phyloP scores from a whole-genome alignment of 805 yeast genomes.

The Barnettozyma pratensis region DNA sequence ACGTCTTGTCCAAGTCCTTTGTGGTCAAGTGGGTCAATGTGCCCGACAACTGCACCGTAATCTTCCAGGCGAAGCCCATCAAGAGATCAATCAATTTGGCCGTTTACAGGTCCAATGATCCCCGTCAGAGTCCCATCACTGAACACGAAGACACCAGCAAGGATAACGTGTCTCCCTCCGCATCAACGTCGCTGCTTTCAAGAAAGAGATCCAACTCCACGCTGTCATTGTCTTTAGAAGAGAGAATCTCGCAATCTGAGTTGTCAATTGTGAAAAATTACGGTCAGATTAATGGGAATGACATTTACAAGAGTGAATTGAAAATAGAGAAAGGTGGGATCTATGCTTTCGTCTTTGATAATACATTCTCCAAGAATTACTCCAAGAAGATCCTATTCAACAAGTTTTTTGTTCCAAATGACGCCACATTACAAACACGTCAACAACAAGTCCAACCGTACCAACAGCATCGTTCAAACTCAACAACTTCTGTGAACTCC shows the following conservation, averaged over 20 bases:
- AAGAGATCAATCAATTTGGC: constrained; percentile 50
- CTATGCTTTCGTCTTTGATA: constrained; percentile 87
- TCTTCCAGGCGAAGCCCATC: constrained; percentile 80
- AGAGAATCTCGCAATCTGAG: constrained; percentile 51
- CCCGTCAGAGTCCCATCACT: not conserved
- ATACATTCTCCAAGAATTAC: constrained; percentile 80
- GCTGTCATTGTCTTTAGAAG: constrained; percentile 44
- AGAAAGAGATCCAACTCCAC: constrained; percentile 31
- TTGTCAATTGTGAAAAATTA: constrained; percentile 47
- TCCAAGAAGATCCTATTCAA: constrained; percentile 77
- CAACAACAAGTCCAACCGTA: not conserved
- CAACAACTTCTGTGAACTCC: constrained; percentile 6
- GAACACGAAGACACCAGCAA: constrained; percentile 2
- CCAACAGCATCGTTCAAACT: constrained; percentile 10
- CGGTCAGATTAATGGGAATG: constrained; percentile 56
- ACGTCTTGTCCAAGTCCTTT: constrained; percentile 84
- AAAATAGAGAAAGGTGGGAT: constrained; percentile 60
- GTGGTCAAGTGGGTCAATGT: constrained; percentile 88
- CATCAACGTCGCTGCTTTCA: not conserved
- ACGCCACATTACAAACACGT: not conserved
- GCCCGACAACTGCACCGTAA: constrained; percentile 57
- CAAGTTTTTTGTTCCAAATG: constrained; percentile 20
- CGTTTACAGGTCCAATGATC: constrained; percentile 26
- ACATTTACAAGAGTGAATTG: constrained; percentile 56
- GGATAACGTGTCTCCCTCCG: constrained; percentile 3